Conservation (phyloP, 768 basidiomycete genomes). For the Lactarius evosmus region DNA sequence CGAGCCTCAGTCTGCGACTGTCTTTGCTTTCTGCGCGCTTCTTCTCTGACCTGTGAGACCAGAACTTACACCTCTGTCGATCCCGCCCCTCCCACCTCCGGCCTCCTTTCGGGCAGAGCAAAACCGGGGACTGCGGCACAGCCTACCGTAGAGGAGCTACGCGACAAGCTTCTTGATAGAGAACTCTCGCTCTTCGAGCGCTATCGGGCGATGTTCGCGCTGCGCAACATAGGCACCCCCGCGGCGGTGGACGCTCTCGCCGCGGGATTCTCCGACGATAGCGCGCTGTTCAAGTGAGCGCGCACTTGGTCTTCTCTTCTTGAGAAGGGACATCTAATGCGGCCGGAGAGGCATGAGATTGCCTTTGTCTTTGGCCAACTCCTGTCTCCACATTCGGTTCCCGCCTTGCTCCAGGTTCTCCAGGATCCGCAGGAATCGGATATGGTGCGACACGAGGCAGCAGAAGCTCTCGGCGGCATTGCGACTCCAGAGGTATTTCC, state of each 20-base stretch:
- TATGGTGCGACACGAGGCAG: conserved; percentile 99
- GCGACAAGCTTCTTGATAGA: conserved; percentile 60
- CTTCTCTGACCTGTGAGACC: neutral
- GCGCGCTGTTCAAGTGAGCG: conserved; percentile 87
- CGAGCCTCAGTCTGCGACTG: conserved; percentile 39
- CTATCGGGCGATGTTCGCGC: conserved; percentile 97
- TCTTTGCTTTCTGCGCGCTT: neutral
- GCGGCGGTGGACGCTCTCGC: conserved; percentile 89
- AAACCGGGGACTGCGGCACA: conserved; percentile 50
- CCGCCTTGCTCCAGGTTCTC: conserved; percentile 78
- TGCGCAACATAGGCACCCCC: conserved; percentile 87
- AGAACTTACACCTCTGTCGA: conserved; percentile 83
- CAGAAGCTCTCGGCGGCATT: conserved; percentile 97
- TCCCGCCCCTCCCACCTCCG: conserved; percentile 79
- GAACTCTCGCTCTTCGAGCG: conserved; percentile 79
- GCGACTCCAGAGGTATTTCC: conserved; percentile 89
- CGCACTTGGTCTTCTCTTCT: neutral
- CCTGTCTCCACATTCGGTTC: conserved; percentile 83
- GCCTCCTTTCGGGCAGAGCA: conserved; percentile 52
- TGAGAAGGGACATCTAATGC: neutral
- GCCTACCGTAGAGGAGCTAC: conserved; percentile 51
- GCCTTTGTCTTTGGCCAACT: conserved; percentile 98
- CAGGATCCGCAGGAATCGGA: conserved; percentile 71
- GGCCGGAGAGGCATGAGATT: conserved; percentile 78
- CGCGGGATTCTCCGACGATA: conserved; percentile 83